These are phyloP conservation scores for Botrytis sinoallii DNA, from an alignment of 2,329 filamentous ascomycete species.

Conservation along the genomic window DNA sequence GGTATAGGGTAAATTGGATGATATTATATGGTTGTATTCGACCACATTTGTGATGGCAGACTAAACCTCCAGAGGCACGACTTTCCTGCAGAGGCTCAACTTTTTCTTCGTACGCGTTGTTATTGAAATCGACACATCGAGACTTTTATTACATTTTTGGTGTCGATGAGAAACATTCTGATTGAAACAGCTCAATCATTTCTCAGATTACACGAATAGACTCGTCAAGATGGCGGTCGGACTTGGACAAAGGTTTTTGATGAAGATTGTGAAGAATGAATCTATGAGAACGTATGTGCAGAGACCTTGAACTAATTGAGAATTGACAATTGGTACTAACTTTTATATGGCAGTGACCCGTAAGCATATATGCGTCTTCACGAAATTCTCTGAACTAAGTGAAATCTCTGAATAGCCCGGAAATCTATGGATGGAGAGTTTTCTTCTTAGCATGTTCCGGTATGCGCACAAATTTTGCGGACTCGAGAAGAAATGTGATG, in stretches of 20 bases:
- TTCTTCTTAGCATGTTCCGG: conserved; percentile 53
- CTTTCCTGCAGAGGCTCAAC: neutral
- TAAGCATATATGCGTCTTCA: neutral
- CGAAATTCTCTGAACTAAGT: neutral
- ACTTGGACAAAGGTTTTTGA: conserved; percentile 9
- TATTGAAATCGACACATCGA: neutral
- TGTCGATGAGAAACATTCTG: neutral
- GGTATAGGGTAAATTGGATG: neutral
- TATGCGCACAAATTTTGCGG: conserved; percentile 1
- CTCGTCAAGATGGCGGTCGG: neutral
- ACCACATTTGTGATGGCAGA: neutral
- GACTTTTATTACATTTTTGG: neutral
- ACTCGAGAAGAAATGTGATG: neutral
- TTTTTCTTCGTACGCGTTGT: neutral
- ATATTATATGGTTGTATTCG: conserved; percentile 1
- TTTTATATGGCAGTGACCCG: conserved; percentile 8
- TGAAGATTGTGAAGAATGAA: conserved; percentile 53
- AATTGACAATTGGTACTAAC: neutral
- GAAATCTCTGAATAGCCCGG: conserved; percentile 25
- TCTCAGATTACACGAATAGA: neutral
- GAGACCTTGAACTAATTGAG: neutral
- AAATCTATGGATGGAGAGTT: conserved; percentile 55
- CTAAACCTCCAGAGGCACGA: neutral
- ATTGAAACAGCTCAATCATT: neutral
- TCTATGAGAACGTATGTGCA: conserved; percentile 54